A percentile compares a stretch with the other conserved stretches of the same genome.
These are phyloP conservation scores for Nepenthes alata DNA, from an alignment of 179 eudicot genomes.

Conservation along the genomic window DNA sequence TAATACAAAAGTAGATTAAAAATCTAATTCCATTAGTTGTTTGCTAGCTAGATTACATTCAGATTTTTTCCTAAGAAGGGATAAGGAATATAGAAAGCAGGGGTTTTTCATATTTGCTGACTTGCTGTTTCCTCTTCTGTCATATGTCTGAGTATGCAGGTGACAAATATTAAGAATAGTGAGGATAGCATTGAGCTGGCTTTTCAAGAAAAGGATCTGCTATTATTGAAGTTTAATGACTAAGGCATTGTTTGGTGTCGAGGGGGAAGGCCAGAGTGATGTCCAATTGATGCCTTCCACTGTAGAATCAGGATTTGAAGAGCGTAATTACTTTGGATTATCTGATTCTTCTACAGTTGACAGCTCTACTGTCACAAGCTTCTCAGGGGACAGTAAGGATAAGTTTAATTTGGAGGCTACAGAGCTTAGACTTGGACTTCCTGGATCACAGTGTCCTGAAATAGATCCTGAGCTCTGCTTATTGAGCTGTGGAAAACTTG, in stretches of 20 bases:
- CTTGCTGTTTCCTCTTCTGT: too few relatives aligned
- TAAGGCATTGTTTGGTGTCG: conserved; percentile 55
- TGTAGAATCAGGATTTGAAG: conserved; percentile 37
- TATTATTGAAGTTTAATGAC: conserved; percentile 34
- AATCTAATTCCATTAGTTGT: too few relatives aligned
- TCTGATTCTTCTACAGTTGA: conserved; percentile 78
- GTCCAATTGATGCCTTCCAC: conserved; percentile 36
- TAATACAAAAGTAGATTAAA: too few relatives aligned
- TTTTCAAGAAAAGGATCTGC: neutral
- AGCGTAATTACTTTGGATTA: conserved; percentile 60
- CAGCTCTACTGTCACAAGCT: conserved; percentile 51
- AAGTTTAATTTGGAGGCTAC: conserved; percentile 74
- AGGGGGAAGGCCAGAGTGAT: conserved; percentile 52
- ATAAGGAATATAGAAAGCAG: too few relatives aligned
- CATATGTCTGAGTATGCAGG: too few relatives aligned
- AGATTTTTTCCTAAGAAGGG: too few relatives aligned
- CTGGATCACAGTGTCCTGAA: conserved; percentile 82
- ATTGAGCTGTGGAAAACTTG: conserved; percentile 34
- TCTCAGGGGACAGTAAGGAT: conserved; percentile 33
- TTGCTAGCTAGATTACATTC: too few relatives aligned
- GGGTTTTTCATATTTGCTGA: too few relatives aligned
- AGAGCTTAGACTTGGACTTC: conserved; percentile 82
- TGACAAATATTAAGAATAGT: too few relatives aligned
- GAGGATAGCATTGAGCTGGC: too few relatives aligned
- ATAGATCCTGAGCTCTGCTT: conserved; percentile 36